Percentiles rank a stretch among this genome's conserved stretches.
Evolutionary conservation across 139 green algal genomes (phyloP).

Genomic region (Chlamydomonas schloesseri): DNA sequence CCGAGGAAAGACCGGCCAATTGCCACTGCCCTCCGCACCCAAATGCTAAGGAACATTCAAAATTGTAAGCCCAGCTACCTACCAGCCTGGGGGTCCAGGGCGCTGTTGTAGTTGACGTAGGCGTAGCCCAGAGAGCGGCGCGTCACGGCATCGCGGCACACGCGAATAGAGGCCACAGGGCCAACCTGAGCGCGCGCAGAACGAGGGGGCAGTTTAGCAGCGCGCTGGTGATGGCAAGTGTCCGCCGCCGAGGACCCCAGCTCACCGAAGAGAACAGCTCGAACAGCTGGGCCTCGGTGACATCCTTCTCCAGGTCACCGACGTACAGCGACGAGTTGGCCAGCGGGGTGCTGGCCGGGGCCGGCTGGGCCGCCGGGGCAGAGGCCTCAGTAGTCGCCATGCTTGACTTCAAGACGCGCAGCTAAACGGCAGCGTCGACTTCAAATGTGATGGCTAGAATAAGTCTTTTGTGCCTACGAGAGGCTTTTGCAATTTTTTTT

Average conservation of each 20-base stretch:
- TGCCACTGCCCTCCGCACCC: too few species aligned
- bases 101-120: slow-evolving; percentile 96
- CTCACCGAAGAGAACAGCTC: slow-evolving; percentile 92
- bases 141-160: slow-evolving; percentile 95
- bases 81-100: slow-evolving; percentile 86
- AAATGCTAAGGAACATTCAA: not conserved
- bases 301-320: slow-evolving; percentile 93
- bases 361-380: slow-evolving; percentile 26
- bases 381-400: slow-evolving; percentile 36
- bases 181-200: slow-evolving; percentile 76
- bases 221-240: not conserved
- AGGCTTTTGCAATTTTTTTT: slow-evolving; percentile 38
- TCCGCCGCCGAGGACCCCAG: not conserved
- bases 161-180: slow-evolving; percentile 91
- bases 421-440: slow-evolving; percentile 1
- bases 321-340: slow-evolving; percentile 93
- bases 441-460: slow-evolving; percentile 19
- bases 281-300: slow-evolving; percentile 90
- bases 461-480: slow-evolving; percentile 37
- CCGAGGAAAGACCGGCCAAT: too few species aligned
- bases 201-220: not conserved
- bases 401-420: slow-evolving; percentile 13
- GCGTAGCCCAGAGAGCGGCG: slow-evolving; percentile 94
- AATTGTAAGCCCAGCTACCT: slow-evolving; percentile 16
- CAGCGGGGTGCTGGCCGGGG: slow-evolving; percentile 37